phyloP scores from a whole-genome alignment of 805 yeast genomes.

The Saccharomycopsis sp. region DNA sequence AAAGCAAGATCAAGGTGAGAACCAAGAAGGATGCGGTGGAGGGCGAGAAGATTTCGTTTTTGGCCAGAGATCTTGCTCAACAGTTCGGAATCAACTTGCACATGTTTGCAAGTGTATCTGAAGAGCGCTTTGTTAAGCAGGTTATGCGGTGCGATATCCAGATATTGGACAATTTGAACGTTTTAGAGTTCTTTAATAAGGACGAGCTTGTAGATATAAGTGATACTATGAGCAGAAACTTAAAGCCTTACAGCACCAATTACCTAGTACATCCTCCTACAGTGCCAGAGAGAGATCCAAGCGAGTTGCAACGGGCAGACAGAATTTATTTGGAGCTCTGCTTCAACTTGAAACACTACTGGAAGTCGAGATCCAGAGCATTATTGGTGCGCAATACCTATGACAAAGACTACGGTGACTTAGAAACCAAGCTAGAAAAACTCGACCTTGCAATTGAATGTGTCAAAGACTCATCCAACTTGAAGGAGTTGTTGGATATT shows the following conservation, averaged over 20 bases:
- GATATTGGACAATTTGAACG: conserved; percentile 46
- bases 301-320: conserved; percentile 61
- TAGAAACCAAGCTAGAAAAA: conserved; percentile 46
- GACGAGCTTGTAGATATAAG: conserved; percentile 60
- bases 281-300: conserved; percentile 48
- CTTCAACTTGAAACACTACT: conserved; percentile 60
- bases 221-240: conserved; percentile 45
- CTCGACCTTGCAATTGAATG: conserved; percentile 55
- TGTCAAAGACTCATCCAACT: conserved; percentile 44
- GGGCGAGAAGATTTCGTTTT: conserved; percentile 43
- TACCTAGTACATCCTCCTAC: conserved; percentile 31
- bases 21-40: conserved; percentile 28
- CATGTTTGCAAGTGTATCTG: conserved; percentile 46
- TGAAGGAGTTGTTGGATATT: conserved; percentile 54
- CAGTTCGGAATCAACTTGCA: conserved; percentile 78
- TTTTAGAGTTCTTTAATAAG: conserved; percentile 62
- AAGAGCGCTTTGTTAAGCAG: conserved; percentile 46
- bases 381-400: conserved; percentile 47
- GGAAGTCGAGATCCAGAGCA: conserved; percentile 68
- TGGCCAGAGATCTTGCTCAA: conserved; percentile 68
- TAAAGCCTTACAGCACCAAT: conserved; percentile 59
- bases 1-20: conserved; percentile 34
- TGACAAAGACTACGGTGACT: conserved; percentile 60
- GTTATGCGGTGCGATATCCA: conserved; percentile 56
- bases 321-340: conserved; percentile 62